Conservation (phyloP, 495 filamentous ascomycete genomes). For the Copromyces sp. region DNA sequence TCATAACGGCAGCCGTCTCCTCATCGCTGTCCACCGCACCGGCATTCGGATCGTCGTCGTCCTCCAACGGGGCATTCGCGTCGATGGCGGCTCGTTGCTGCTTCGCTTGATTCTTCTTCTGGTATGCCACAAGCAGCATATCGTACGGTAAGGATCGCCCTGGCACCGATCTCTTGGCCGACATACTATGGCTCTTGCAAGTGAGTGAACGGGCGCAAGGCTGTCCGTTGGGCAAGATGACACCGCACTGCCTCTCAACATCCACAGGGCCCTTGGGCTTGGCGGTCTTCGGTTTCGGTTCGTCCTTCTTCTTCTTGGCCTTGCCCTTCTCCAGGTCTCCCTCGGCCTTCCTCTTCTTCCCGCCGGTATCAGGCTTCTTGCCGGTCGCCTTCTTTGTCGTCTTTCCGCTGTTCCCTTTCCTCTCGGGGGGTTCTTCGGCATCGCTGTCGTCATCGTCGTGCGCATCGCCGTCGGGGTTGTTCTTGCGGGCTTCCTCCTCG, state of each 20-base stretch:
- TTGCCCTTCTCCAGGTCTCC: constrained; percentile 64
- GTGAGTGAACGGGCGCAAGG: constrained; percentile 87
- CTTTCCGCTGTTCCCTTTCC: constrained; percentile 37
- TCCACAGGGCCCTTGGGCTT: constrained; percentile 94
- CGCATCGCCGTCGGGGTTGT: constrained; percentile 45
- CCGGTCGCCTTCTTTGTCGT: constrained; percentile 62
- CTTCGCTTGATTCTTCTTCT: constrained; percentile 98
- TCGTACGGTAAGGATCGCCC: constrained; percentile 90
- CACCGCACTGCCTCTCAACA: constrained; percentile 95
- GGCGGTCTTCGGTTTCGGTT: constrained; percentile 76
- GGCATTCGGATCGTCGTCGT: constrained; percentile 66
- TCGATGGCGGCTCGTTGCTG: constrained; percentile 93
- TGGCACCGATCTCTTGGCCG: constrained; percentile 82
- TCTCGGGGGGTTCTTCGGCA: constrained; percentile 31
- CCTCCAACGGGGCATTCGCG: constrained; percentile 82
- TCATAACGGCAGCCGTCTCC: constrained; percentile 83
- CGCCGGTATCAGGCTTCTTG: constrained; percentile 47
- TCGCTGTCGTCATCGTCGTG: constrained; percentile 57
- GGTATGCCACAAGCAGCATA: constrained; percentile 84
- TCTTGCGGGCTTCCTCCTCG: constrained; percentile 48
- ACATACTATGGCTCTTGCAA: constrained; percentile 96
- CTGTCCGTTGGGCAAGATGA: constrained; percentile 68
- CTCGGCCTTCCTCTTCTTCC: constrained; percentile 89
- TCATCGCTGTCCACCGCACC: constrained; percentile 84
- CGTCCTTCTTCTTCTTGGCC: constrained; percentile 92